These are phyloP conservation scores for Xylaria sp. DNA, from an alignment of 2,329 filamentous ascomycete species.

Conservation along the genomic window DNA sequence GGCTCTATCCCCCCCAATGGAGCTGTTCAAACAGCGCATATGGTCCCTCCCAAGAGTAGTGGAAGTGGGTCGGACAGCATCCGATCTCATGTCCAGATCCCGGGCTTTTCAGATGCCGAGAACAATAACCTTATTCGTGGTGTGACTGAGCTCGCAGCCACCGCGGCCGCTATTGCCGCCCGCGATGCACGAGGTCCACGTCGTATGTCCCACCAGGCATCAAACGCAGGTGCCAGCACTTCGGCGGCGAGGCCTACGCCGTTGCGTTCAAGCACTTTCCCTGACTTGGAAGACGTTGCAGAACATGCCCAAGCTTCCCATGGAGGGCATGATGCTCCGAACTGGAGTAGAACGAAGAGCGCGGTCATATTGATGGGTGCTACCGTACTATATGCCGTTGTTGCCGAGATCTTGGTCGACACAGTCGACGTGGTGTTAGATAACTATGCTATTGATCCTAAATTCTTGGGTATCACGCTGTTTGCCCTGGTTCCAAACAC, in stretches of 20 bases:
- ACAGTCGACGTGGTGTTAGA: slow-evolving; percentile 96
- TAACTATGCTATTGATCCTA: slow-evolving; percentile 91
- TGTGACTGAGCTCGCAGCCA: slow-evolving; percentile 93
- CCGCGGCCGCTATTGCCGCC: slow-evolving; percentile 86
- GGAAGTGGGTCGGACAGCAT: slow-evolving; percentile 55
- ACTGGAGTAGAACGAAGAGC: slow-evolving; percentile 95
- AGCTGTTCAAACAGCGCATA: slow-evolving; percentile 67
- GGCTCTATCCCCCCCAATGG: slow-evolving; percentile 54
- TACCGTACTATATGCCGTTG: slow-evolving; percentile 92
- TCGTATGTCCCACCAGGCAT: slow-evolving; percentile 51
- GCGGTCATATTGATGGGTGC: slow-evolving; percentile 87
- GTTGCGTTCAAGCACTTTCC: slow-evolving; percentile 53
- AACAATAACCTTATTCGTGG: slow-evolving; percentile 84
- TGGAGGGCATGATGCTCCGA: slow-evolving; percentile 95
- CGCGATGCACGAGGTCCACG: slow-evolving; percentile 70
- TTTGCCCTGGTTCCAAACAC: slow-evolving; percentile 98
- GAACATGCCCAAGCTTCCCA: slow-evolving; percentile 58
- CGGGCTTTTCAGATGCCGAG: slow-evolving; percentile 82
- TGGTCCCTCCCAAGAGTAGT: slow-evolving; percentile 76
- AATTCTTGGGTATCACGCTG: slow-evolving; percentile 95
- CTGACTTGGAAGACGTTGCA: slow-evolving; percentile 59
- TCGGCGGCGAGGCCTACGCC: slow-evolving; percentile 47
- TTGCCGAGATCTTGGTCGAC: slow-evolving; percentile 95
- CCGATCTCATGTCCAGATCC: slow-evolving; percentile 62
- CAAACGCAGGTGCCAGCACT: slow-evolving; percentile 44